These are phyloP conservation scores for Allantophomopsis lycopodina DNA, from an alignment of 2,329 filamentous ascomycete species.

Conservation along the genomic window DNA sequence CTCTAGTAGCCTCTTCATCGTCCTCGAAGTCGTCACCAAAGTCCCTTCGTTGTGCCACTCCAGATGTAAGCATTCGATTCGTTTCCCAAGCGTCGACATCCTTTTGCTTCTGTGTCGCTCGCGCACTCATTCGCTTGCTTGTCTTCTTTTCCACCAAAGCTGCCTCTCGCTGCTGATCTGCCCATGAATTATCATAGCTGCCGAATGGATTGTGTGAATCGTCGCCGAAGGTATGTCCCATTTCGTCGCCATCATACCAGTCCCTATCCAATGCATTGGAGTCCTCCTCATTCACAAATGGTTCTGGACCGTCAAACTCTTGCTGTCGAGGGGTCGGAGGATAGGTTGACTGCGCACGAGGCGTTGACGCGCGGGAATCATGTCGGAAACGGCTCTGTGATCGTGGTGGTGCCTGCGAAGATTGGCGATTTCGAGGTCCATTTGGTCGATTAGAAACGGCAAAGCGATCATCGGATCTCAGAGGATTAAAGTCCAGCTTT, in stretches of 20 bases:
- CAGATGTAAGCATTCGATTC: constrained; percentile 94
- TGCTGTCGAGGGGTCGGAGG: constrained; percentile 26
- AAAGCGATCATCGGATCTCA: constrained; percentile 40
- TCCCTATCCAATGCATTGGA: constrained; percentile 70
- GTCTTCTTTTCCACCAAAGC: constrained; percentile 71
- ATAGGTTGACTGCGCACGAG: constrained; percentile 16
- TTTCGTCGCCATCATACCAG: constrained; percentile 85
- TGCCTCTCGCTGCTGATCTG: constrained; percentile 57
- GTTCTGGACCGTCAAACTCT: constrained; percentile 48
- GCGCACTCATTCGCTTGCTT: constrained; percentile 55
- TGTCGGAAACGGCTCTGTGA: constrained; percentile 20
- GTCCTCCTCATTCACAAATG: constrained; percentile 51
- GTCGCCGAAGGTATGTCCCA: constrained; percentile 74
- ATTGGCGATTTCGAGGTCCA: constrained; percentile 7
- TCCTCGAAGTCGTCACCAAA: constrained; percentile 73
- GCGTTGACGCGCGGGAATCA: constrained; percentile 16
- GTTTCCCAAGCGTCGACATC: constrained; percentile 98
- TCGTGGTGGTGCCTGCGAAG: constrained; percentile 22
- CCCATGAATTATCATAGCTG: constrained; percentile 57
- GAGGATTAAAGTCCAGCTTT: constrained; percentile 45
- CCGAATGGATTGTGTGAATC: constrained; percentile 90
- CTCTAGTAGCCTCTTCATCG: constrained; percentile 77
- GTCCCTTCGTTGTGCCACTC: constrained; percentile 81
- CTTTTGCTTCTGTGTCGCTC: constrained; percentile 73
- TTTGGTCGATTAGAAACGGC: constrained; percentile 18